These are phyloP conservation scores for Ceratobasidium sp. DNA, from an alignment of 1,284 basidiomycete genomes.

Conservation along the genomic window DNA sequence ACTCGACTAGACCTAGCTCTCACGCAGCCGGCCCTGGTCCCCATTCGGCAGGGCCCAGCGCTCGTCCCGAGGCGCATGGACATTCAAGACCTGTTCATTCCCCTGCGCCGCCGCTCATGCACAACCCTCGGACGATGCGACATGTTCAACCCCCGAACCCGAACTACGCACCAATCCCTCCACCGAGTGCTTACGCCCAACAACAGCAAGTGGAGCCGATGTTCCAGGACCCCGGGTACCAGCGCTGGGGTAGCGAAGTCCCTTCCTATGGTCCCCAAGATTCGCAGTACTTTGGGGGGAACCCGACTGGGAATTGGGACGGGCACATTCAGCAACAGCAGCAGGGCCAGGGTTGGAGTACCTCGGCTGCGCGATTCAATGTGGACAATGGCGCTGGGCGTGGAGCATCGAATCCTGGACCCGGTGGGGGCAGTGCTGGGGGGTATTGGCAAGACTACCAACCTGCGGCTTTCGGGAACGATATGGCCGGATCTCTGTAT, in stretches of 20 bases:
- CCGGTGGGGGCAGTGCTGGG: background rate
- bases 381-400: background rate
- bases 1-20: too few relatives aligned
- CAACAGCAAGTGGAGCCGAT: constrained; percentile 16
- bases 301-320: constrained; percentile 4
- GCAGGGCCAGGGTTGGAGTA: constrained; percentile 17
- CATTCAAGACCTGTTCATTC: constrained; percentile 9
- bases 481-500: constrained; percentile 34
- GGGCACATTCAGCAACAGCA: constrained; percentile 11
- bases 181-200: background rate
- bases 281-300: background rate
- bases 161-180: background rate
- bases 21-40: too few relatives aligned
- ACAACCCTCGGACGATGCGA: constrained; percentile 10
- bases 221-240: constrained; percentile 28
- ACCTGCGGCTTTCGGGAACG: constrained; percentile 22
- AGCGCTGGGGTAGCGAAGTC: constrained; percentile 24
- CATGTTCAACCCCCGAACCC: constrained; percentile 15
- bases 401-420: background rate
- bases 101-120: constrained; percentile 7
- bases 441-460: constrained; percentile 39
- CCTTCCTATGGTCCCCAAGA: constrained; percentile 8
- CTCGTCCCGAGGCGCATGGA: background rate
- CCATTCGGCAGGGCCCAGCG: background rate
- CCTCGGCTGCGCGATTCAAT: constrained; percentile 30